Base-by-base conservation (phyloP, 306 rosid genomes). In the Cicer yamashitae region DNA sequence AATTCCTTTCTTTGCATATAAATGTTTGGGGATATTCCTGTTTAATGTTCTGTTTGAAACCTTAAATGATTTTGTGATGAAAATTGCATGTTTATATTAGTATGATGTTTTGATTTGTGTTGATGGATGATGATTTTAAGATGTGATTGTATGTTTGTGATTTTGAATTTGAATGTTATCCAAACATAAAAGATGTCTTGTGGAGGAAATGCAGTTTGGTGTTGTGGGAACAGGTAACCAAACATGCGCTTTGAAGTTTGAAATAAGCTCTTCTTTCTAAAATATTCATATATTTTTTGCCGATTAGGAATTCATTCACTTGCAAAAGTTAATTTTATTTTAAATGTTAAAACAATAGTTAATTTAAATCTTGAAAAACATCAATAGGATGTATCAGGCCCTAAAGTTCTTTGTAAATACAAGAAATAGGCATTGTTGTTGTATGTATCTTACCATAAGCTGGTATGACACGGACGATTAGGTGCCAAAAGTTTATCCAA, bases 401-500 rank as follows among this genome's bases (percentile, higher is more conserved):
- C 34, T 58, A 58, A 58, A 58, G 8, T 58, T 58, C 14, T 58
- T 10, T 25, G 40, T 58, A 22, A 30, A 74, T 44, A 69, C 70
- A 75, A 61, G 64, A 80, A 72, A 70, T 3, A 41, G 63, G 51
- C 51, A 56, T 37, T 72, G 44, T 71, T 12, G 67, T 25, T 40
- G 37, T 30, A 65, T 73, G 58, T 68, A 66, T 77, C 91, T 89
- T 88, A 91, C 97, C 97, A 94, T 85, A 94, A 90, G 89, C 96
- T 82, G 84, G 89, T 81, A 71, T 94, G 96, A 77, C 98, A 94
- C 25, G 97, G 97, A 56, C 76, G 84, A 81, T 94, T 77, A 56
- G 94, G 97, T 40, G 93, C 92, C 83, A 94, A 69, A 85, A 91
- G 91, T 80, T 85, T 90, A 79, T 94, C 97, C 94, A 91, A 70